Percentiles rank a stretch among this genome's conserved stretches.
phyloP scores from a whole-genome alignment of 2,329 filamentous ascomycete genomes.

The Dothistroma pini region DNA sequence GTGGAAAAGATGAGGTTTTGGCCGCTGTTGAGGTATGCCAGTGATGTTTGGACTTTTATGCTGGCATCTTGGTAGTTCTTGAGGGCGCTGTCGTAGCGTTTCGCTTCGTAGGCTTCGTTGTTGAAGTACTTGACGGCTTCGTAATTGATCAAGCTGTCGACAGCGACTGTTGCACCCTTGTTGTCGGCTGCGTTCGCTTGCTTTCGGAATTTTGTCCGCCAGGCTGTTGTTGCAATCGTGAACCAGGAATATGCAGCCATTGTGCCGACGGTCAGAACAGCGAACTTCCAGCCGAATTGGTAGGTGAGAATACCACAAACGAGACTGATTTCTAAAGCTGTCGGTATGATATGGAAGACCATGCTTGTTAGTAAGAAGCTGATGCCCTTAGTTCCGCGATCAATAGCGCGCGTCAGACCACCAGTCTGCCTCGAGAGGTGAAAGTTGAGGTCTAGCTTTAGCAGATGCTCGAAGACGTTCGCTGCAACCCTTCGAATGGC shows the following conservation, averaged over 20 bases:
- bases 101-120: conserved; percentile 93
- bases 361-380: conserved; percentile 96
- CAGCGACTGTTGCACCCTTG: conserved; percentile 87
- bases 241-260: conserved; percentile 97
- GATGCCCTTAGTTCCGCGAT: conserved; percentile 96
- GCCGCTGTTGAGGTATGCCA: conserved; percentile 88
- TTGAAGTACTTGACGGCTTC: conserved; percentile 99
- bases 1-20: conserved; percentile 97
- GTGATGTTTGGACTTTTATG: conserved; percentile 92
- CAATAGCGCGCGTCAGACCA: conserved; percentile 87
- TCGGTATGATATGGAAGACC: conserved; percentile 96
- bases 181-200: conserved; percentile 97
- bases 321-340: conserved; percentile 87
- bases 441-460: conserved; percentile 87
- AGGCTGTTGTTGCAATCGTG: conserved; percentile 92
- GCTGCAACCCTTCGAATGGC: conserved; percentile 87
- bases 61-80: conserved; percentile 86
- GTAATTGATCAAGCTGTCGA: conserved; percentile 97
- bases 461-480: conserved; percentile 87
- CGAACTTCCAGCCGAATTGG: conserved; percentile 89
- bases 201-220: conserved; percentile 93
- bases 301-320: conserved; percentile 96
- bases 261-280: conserved; percentile 80
- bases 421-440: conserved; percentile 93
- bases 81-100: conserved; percentile 82